Base-by-base conservation (phyloP, 2,329 filamentous ascomycete genomes). In the Phialemoniopsis sp. region DNA sequence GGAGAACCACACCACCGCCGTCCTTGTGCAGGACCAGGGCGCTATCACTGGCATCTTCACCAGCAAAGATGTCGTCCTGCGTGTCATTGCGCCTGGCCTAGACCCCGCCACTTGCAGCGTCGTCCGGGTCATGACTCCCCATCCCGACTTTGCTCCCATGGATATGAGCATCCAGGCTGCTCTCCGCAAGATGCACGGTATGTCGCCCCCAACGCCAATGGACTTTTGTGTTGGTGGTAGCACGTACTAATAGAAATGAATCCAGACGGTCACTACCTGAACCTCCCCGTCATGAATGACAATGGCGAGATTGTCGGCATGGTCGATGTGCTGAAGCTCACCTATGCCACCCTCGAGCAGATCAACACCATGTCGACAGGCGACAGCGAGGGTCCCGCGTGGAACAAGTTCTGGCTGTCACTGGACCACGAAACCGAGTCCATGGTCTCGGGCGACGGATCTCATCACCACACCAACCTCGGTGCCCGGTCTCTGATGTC, bases 381-480 rank as follows among this genome's bases (percentile, higher is more conserved):
- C 32, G 91, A 95, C 58, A 89, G 81, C 52, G 93, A 98, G 66
- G 93, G 93, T 0, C 93, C 93, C 5, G 93, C 93, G 7, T 98
- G 93, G 93, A 97, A 96, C 72, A 98, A 97, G 66, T 98, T 98
- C 70, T 98, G 93, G 93, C 74, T 97, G 50, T 97, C 93, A 1
- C 82, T 98, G 53, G 80, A 97, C 62, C 82, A 94, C 53, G 91
- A 95, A 61, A 91, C 90, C 13, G 93, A 97, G 64, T 98, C 93
- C 3, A 85, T 95, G 76, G 82, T 97, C 63, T 98, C 93, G 43
- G 93, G 90, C 44, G 89, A 94, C 41, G 87, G 85, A 36, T 87
- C 86, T 55, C 83, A 84, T 55, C 84, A 87, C 52, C 73, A 81
- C 52, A 72, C 81, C 50, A 73, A 81, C 52, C 70, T 82, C 35